Evolutionary conservation across 768 basidiomycete species (phyloP), one percentile per base, ranked within the genome.

Genomic region (Lactarius indigo): DNA sequence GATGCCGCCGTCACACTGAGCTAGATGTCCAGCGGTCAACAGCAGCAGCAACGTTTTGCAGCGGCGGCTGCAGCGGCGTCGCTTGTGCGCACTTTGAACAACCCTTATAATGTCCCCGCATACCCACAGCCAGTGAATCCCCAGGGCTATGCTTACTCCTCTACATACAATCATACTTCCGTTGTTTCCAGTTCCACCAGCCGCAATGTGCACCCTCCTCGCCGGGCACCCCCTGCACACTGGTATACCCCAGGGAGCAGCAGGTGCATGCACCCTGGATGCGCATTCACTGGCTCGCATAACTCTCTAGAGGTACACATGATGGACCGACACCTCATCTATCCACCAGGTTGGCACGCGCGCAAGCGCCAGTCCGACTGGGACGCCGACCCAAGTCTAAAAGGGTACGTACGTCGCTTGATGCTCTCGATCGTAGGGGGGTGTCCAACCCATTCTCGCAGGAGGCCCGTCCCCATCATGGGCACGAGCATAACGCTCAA

Each of bases 271-370:
- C 80, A 88, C 70, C 79, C 77, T 52, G 81, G 81, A n/a, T 95
- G 92, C 74, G 71, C 74, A 7, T 95, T 91, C 71, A 78, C 78
- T 44, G 92, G 90, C 39, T 88, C 91, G 4, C 78, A 79, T 47
- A 90, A 91, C 73, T 78, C 85, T 30, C 84, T 93, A 18, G 89
- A 93, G 75, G 81, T 79, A 33, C 93, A 95, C 73, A 89, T 87
- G 86, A 94, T 93, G 92, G 92, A 94, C 71, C 82, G 92, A n/a
- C 92, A 94, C 75, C 81, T 94, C 52, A 86, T 94, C 57, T 92
- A 85, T 69, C 92, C 93, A 28, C 82, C 84, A 54, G 88, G 86
- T 26, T 92, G 89, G 87, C 79, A 87, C 33, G 80, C 83, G 56
- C 75, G 76, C 69, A 82, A 81, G 68, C 81, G 82, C 63, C 84